Evolutionary conservation across 352 stramenopile species (phyloP).

Genomic region (Plasmopara viticola): DNA sequence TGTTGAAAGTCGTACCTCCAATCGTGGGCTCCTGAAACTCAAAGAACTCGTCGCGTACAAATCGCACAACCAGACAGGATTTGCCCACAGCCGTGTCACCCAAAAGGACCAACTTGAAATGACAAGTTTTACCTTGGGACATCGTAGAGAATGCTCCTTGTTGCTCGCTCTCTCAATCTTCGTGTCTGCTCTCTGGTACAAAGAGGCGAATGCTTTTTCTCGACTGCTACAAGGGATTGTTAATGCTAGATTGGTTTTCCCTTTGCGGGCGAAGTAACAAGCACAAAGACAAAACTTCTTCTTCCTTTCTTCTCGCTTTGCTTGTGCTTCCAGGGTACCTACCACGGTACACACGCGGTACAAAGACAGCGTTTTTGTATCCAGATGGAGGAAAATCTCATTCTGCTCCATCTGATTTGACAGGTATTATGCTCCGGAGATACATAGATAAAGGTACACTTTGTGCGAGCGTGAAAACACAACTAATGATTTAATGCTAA

Average conservation of each 20-base stretch:
- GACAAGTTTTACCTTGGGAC: slow-evolving; percentile 81
- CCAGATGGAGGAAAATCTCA: slow-evolving; percentile 22
- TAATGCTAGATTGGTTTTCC: slow-evolving; percentile 1
- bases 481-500: too few species aligned
- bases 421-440: slow-evolving; percentile 2
- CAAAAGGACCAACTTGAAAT: slow-evolving; percentile 99
- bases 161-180: slow-evolving; percentile 8
- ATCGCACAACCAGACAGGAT: slow-evolving; percentile 98
- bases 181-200: slow-evolving; percentile 14
- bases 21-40: slow-evolving; percentile 99
- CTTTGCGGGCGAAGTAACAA: not conserved
- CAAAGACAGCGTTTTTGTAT: slow-evolving; percentile 25
- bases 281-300: slow-evolving; percentile 5
- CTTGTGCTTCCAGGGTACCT: slow-evolving; percentile 13
- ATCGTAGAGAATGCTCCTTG: slow-evolving; percentile 31
- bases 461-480: too few species aligned
- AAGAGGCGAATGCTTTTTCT: slow-evolving; percentile 1
- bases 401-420: slow-evolving; percentile 11
- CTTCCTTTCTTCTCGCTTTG: slow-evolving; percentile 26
- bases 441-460: too few species aligned
- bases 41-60: slow-evolving; percentile 99
- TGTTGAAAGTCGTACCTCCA: slow-evolving; percentile 49
- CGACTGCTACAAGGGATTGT: slow-evolving; percentile 10
- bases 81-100: slow-evolving; percentile 99
- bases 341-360: slow-evolving; percentile 20